Percentiles rank a stretch among this genome's conserved stretches.
Evolutionary conservation across 345 rosid genomes (phyloP).

Genomic region (Arabidopsis suecica): DNA sequence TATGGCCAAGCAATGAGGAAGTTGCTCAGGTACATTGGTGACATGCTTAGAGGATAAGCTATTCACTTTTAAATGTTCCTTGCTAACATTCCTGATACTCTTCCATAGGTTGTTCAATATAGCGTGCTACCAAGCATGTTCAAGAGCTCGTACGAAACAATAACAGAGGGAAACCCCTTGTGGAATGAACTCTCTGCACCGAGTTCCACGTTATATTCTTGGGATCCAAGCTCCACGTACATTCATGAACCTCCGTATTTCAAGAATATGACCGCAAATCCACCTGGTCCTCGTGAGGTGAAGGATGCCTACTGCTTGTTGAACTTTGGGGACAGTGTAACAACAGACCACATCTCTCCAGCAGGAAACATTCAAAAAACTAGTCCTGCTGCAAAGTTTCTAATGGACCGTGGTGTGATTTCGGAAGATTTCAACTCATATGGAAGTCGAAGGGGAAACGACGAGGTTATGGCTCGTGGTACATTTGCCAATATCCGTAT

Average conservation of each 20-base stretch:
- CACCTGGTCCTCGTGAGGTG: constrained; percentile 80
- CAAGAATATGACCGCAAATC: constrained; percentile 68
- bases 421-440: constrained; percentile 74
- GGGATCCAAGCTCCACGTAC: constrained; percentile 84
- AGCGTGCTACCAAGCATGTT: constrained; percentile 84
- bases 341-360: constrained; percentile 91
- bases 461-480: constrained; percentile 85
- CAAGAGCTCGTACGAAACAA: constrained; percentile 69
- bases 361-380: constrained; percentile 83
- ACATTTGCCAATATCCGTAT: constrained; percentile 86
- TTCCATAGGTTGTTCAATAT: constrained; percentile 67
- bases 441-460: constrained; percentile 85
- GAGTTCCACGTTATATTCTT: constrained; percentile 57
- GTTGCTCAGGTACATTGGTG: constrained; percentile 61
- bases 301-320: constrained; percentile 86
- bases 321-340: constrained; percentile 80
- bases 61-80: neutral
- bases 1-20: constrained; percentile 84
- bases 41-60: neutral
- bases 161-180: constrained; percentile 77
- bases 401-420: constrained; percentile 70
- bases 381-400: constrained; percentile 81
- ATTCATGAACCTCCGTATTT: constrained; percentile 89
- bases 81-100: constrained; percentile 11
- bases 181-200: constrained; percentile 77